Conservation (phyloP, 208 protist species). For the Leishmania guyanensis region DNA sequence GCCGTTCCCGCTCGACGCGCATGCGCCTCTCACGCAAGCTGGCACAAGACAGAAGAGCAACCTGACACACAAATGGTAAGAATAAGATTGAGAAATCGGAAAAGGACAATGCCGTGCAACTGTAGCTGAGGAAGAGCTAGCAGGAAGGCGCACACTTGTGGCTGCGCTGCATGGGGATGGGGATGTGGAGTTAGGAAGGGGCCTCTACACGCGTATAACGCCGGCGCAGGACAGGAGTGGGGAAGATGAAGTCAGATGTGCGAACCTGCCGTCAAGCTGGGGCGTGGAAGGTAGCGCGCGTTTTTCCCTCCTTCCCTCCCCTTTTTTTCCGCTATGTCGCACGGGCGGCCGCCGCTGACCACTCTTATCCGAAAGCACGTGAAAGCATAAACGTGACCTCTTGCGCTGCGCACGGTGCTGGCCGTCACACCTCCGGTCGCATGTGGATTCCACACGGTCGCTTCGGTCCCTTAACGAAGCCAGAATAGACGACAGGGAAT, state of each 20-base stretch:
- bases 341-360: not conserved
- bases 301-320: not conserved
- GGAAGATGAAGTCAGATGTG: conserved; percentile 17
- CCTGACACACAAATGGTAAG: not conserved
- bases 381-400: not conserved
- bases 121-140: not conserved
- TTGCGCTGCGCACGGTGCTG: not conserved
- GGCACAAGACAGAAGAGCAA: not conserved
- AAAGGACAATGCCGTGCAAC: not conserved
- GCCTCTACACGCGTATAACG: conserved; percentile 1
- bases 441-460: not conserved
- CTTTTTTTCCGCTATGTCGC: not conserved
- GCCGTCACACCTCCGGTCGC: too few species aligned
- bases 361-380: not conserved
- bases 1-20: not conserved
- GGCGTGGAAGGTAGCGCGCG: not conserved
- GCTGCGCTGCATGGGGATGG: not conserved
- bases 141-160: not conserved
- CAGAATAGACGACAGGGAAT: not conserved
- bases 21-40: not conserved
- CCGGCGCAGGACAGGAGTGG: not conserved
- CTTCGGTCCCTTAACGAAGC: not conserved
- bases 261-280: not conserved
- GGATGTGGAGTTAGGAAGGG: not conserved
- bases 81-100: not conserved